Conservation (phyloP, 2,329 filamentous ascomycete species). For the Verticillium isaacii region DNA sequence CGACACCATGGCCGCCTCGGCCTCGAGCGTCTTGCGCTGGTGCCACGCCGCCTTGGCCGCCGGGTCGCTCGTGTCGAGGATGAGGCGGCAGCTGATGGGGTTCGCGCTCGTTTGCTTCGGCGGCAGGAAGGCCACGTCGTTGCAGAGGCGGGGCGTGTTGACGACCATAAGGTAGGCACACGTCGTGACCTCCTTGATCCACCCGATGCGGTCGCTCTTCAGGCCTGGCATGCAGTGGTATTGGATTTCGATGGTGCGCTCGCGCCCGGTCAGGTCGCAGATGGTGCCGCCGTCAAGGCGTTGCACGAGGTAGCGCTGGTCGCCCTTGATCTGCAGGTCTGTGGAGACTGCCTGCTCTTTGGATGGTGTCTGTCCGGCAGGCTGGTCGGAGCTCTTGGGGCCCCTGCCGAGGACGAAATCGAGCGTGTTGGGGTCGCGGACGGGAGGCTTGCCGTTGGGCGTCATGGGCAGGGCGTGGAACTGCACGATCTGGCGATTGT, state of each 20-base stretch:
- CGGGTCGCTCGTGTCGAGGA: slow-evolving; percentile 52
- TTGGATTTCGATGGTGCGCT: slow-evolving; percentile 80
- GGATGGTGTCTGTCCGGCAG: slow-evolving; percentile 7
- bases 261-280: slow-evolving; percentile 79
- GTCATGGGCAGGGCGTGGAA: slow-evolving; percentile 75
- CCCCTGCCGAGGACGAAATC: slow-evolving; percentile 74
- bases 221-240: slow-evolving; percentile 73
- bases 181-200: slow-evolving; percentile 89
- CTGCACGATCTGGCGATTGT: slow-evolving; percentile 80
- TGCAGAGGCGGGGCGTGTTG: slow-evolving; percentile 82
- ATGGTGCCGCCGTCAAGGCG: slow-evolving; percentile 72
- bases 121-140: slow-evolving; percentile 80
- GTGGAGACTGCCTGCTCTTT: slow-evolving; percentile 35
- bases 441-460: slow-evolving; percentile 66
- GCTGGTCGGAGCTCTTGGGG: slow-evolving; percentile 11
- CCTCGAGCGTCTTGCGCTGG: slow-evolving; percentile 29
- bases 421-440: slow-evolving; percentile 69
- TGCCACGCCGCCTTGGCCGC: slow-evolving; percentile 23
- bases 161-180: slow-evolving; percentile 93
- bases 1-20: slow-evolving; percentile 28
- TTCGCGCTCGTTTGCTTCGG: slow-evolving; percentile 74
- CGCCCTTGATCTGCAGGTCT: slow-evolving; percentile 74
- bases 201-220: slow-evolving; percentile 71
- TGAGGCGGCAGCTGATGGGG: slow-evolving; percentile 68
- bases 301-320: slow-evolving; percentile 83